phyloP scores from a whole-genome alignment of 306 rosid species.

The Senna tora region DNA sequence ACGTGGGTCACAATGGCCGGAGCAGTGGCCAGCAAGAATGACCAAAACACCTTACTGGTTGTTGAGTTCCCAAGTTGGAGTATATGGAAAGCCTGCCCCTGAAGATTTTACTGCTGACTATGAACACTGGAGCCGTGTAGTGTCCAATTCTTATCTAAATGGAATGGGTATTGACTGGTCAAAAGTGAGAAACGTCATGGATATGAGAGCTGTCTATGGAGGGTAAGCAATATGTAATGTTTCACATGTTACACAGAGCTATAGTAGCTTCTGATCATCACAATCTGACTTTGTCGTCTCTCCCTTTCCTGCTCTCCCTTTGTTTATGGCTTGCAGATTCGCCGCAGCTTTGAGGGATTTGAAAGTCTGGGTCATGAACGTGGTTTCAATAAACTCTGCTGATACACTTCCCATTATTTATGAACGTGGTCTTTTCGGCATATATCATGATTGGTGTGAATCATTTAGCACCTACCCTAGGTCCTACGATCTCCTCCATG shows the following conservation, averaged over 20 bases:
- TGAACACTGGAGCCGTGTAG: constrained; percentile 87
- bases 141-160: constrained; percentile 69
- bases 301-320: neutral
- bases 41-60: constrained; percentile 87
- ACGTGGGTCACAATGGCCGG: constrained; percentile 92
- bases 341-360: constrained; percentile 91
- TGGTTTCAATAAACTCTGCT: constrained; percentile 76
- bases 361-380: constrained; percentile 95
- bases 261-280: constrained; percentile 19
- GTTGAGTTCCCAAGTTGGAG: constrained; percentile 84
- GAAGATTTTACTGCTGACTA: constrained; percentile 85
- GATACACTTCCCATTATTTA: constrained; percentile 91
- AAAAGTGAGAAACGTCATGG: constrained; percentile 92
- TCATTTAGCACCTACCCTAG: constrained; percentile 95
- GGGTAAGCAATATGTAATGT: constrained; percentile 65
- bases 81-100: constrained; percentile 94
- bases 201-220: constrained; percentile 92
- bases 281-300: constrained; percentile 35
- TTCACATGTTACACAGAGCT: constrained; percentile 24
- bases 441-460: constrained; percentile 98
- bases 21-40: constrained; percentile 85
- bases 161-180: constrained; percentile 94
- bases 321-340: constrained; percentile 61
- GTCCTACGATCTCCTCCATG: constrained; percentile 91
- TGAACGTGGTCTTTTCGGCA: constrained; percentile 94